These are phyloP conservation scores for Phylloporus rhodoxanthus DNA, from an alignment of 768 basidiomycete species.

Conservation along the genomic window DNA sequence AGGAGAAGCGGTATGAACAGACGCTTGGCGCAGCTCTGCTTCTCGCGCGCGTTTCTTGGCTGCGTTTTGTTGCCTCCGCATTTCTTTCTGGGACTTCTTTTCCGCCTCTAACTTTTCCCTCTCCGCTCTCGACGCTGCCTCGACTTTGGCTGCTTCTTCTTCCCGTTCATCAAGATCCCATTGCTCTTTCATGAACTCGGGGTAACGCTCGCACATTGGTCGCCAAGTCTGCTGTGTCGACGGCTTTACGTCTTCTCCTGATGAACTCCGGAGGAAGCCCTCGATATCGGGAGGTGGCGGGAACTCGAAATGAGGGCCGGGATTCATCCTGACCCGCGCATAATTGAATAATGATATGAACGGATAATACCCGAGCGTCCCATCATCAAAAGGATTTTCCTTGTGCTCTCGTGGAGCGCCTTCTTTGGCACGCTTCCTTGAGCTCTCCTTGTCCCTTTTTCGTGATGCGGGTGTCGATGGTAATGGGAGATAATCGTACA, in stretches of 20 bases:
- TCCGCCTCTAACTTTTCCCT: constrained; percentile 37
- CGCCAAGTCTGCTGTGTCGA: constrained; percentile 52
- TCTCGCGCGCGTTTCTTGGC: constrained; percentile 48
- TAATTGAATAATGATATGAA: constrained; percentile 91
- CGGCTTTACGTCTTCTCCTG: constrained; percentile 30
- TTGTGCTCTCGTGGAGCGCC: constrained; percentile 64
- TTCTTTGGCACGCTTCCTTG: constrained; percentile 54
- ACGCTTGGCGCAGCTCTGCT: constrained; percentile 19
- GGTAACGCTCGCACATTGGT: constrained; percentile 78
- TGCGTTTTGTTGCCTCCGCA: constrained; percentile 47
- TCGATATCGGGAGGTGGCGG: constrained; percentile 79
- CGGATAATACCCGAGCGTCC: constrained; percentile 91
- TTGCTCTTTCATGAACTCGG: constrained; percentile 81
- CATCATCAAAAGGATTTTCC: constrained; percentile 90
- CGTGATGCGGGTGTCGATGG: constrained; percentile 54
- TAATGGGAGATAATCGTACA: constrained; percentile 88
- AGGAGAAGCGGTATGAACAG: constrained; percentile 20
- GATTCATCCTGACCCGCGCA: constrained; percentile 77
- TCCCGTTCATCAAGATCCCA: constrained; percentile 71
- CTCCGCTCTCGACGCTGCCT: constrained; percentile 37
- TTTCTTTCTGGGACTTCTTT: constrained; percentile 40
- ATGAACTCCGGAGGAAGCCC: constrained; percentile 39
- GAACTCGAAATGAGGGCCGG: constrained; percentile 81
- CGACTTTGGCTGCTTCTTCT: constrained; percentile 57
- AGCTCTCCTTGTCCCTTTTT: constrained; percentile 51